Evolutionary conservation across 257 asterid species (phyloP).

Genomic region (Rubia yunnanensis): DNA sequence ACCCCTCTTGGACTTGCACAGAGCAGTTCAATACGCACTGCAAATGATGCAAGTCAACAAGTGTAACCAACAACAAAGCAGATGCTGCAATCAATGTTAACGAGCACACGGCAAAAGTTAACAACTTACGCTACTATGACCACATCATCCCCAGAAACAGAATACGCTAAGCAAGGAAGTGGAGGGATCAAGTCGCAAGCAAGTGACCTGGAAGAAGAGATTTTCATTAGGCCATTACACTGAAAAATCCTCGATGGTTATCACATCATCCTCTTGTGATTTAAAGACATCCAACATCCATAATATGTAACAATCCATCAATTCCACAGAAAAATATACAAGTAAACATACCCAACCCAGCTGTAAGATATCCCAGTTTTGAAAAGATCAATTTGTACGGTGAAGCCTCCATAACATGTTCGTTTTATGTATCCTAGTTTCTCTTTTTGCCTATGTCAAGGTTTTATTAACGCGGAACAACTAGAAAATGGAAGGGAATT

Average conservation of each 20-base stretch:
- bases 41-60: too few relatives aligned
- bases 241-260: too few relatives aligned
- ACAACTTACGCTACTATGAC: too few relatives aligned
- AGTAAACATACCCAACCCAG: slow-evolving; percentile 62
- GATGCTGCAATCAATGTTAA: too few relatives aligned
- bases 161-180: slow-evolving; percentile 65
- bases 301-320: background rate
- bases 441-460: background rate
- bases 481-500: background rate
- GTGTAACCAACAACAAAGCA: too few relatives aligned
- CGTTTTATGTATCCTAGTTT: background rate
- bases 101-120: too few relatives aligned
- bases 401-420: slow-evolving; percentile 4
- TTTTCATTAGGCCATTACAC: slow-evolving; percentile 22
- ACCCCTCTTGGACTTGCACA: too few relatives aligned
- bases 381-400: slow-evolving; percentile 17
- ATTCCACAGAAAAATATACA: background rate
- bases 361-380: slow-evolving; percentile 65
- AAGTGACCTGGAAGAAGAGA: slow-evolving; percentile 59
- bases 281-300: background rate
- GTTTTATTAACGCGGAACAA: background rate
- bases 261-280: background rate
- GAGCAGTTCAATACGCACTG: too few relatives aligned
- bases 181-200: slow-evolving; percentile 66
- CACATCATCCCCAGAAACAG: too few relatives aligned